Percentiles rank a stretch among this genome's conserved stretches.
Conservation (phyloP, 2,329 filamentous ascomycete genomes). For the Ophiostoma tasmaniense region DNA sequence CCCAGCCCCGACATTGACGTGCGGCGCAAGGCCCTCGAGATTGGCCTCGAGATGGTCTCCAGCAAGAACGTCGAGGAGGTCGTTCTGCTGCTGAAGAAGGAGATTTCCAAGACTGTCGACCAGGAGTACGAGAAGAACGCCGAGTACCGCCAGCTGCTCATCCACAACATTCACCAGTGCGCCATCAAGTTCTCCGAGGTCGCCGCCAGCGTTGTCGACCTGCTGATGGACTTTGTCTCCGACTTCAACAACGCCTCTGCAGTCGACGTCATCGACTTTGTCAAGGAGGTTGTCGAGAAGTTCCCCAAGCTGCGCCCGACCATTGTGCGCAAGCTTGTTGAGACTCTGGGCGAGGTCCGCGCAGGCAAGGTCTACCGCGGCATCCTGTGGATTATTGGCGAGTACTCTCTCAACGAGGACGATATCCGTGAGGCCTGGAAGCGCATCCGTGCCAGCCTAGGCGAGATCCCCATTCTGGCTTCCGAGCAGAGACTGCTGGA, state of each 20-base stretch:
- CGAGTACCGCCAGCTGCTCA: constrained; percentile 89
- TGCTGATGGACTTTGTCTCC: constrained; percentile 97
- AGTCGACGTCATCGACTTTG: constrained; percentile 95
- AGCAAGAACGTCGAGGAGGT: constrained; percentile 99
- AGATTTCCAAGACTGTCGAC: constrained; percentile 93
- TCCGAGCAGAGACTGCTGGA: constrained; percentile 90
- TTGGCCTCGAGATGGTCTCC: constrained; percentile 95
- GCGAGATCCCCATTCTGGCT: constrained; percentile 92
- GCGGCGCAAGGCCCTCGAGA: constrained; percentile 77
- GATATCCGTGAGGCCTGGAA: constrained; percentile 97
- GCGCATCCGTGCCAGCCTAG: constrained; percentile 82
- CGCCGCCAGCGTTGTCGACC: constrained; percentile 87
- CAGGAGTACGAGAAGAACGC: constrained; percentile 98
- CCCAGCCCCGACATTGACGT: constrained; percentile 96
- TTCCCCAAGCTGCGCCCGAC: constrained; percentile 83
- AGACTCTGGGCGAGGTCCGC: constrained; percentile 84
- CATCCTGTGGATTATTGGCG: constrained; percentile 94
- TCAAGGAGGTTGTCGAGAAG: constrained; percentile 98
- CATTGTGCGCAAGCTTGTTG: constrained; percentile 81
- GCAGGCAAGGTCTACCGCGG: constrained; percentile 96
- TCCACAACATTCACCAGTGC: constrained; percentile 95
- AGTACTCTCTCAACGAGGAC: constrained; percentile 88
- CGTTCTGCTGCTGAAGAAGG: constrained; percentile 91
- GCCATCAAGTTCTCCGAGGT: constrained; percentile 99
- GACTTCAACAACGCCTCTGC: constrained; percentile 97